Evolutionary conservation across 257 asterid genomes (phyloP), one percentile per base, ranked within the genome.

Genomic region (Salvia hispanica): DNA sequence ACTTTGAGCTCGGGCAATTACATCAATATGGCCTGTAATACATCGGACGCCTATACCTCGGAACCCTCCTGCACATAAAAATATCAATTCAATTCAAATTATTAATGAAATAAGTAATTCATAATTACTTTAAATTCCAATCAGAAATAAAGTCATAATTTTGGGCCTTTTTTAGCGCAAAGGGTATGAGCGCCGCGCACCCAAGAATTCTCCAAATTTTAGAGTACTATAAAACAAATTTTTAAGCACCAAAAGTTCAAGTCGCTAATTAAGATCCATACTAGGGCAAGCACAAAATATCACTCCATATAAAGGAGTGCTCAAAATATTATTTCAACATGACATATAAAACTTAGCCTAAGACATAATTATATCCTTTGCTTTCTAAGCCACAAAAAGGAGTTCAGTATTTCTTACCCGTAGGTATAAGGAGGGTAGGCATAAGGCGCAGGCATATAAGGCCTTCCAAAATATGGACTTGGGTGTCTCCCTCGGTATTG

Each of bases 41-140:
- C 75, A 72, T 79, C 10, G 86, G 83, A 42, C 89, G 87, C 80
- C 89, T 81, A 39, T 62, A 77, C 78, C 89, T 77, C 4, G 89
- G 89, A 64, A 79, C 76, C 83, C 89, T 81, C 80, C 89, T 84
- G 80, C 81, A 78, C 9, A 55, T 2, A 10, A 14, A 51, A 13
- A 53, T 53, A 25, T 25, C 8, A 53, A 21, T 53, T 25, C 31
- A 25, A 25, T 25, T 25, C 31, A 25, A 25, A 1, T 25, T 25
- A 1, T 25, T 25, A 25, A 25, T 25, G 31, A 25, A 25, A 25
- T 25, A 25, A 25, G 31, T 25, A 25, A 25, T 25, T 25, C 31
- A 25, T 25, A 25, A 25, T 2, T 25, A 25, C 31, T 25, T 25
- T 25, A 25, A 25, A 2, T 25, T 25, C 31, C 31, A 0, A 25